Base-by-base conservation (phyloP, 2,329 filamentous ascomycete species). In the Colletotrichum noveboracense region DNA sequence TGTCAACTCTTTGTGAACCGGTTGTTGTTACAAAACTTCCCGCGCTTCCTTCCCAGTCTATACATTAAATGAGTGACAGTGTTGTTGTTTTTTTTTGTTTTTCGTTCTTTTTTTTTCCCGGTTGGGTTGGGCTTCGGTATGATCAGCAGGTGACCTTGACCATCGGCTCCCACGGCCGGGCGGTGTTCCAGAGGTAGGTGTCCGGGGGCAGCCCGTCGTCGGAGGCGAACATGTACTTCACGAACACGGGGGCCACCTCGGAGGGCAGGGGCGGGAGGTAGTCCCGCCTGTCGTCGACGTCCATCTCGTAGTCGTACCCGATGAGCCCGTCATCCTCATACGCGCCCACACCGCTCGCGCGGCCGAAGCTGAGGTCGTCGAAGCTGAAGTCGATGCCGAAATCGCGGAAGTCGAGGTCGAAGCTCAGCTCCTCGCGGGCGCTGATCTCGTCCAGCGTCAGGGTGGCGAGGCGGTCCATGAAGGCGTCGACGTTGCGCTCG, bases 131-230 rank as follows among this genome's bases (percentile, higher is more conserved):
- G 52, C 0, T 36, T 26, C 16, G 60, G 48, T 18, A 21, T 62
- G 10, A 66, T 77, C 69, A 85, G n/a, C 81, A 84, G 14, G 80
- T 80, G 10, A 84, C 85, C 77, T 82, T 84, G n/a, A 86, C 82
- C 82, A 87, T 85, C 10, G 85, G 85, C 77, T 87, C 85, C 85
- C 85, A 87, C 43, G 85, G 85, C 36, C 80, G 79, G 18, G 83
- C 80, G 78, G 84, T 75, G 74, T 87, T 86, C 85, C 85, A 87
- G 52, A 87, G 80, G 71, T 86, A 87, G 26, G 86, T 80, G 62
- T 85, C 83, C 12, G 82, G 84, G 3, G 76, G 66, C 26, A 78
- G 69, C 7, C 79, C 80, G 60, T 85, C 82, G 68, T 81, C 81
- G 32, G 75, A 68, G 10, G 80, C 80, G 21, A 82, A 55, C 24